phyloP scores from a whole-genome alignment of 2,329 filamentous ascomycete genomes.

The Metarhizium guizhouense region DNA sequence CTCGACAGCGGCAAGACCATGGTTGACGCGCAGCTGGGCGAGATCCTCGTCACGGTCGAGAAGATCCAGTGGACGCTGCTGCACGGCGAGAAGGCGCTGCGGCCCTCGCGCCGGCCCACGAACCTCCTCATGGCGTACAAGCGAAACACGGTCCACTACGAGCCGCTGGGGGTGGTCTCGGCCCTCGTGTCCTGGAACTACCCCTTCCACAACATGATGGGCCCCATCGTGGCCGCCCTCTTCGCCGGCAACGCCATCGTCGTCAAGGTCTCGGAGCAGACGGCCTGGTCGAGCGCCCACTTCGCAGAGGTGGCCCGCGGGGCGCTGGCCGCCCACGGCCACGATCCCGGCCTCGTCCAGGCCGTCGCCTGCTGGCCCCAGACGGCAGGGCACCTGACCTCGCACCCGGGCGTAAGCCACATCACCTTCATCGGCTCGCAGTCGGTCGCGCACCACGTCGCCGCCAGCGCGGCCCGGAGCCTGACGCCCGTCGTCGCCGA shows the following conservation, averaged over 20 bases:
- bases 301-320: conserved; percentile 71
- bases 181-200: conserved; percentile 97
- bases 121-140: conserved; percentile 96
- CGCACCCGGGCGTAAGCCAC: conserved; percentile 75
- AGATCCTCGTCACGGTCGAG: conserved; percentile 88
- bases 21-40: conserved; percentile 86
- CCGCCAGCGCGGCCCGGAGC: conserved; percentile 71
- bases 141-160: conserved; percentile 79
- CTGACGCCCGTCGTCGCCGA: conserved; percentile 88
- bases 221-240: conserved; percentile 80
- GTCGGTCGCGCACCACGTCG: conserved; percentile 79
- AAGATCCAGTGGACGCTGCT: conserved; percentile 91
- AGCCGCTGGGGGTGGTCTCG: conserved; percentile 86
- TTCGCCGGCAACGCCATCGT: conserved; percentile 89
- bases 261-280: conserved; percentile 92
- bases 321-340: conserved; percentile 73
- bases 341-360: conserved; percentile 75
- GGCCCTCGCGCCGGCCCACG: conserved; percentile 65
- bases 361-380: conserved; percentile 81
- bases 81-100: conserved; percentile 77
- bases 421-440: conserved; percentile 94
- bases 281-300: conserved; percentile 82
- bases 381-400: conserved; percentile 72
- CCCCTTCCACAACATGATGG: conserved; percentile 89
- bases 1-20: conserved; percentile 94